Evolutionary conservation across 2,329 filamentous ascomycete species (phyloP).

Genomic region (Venturia effusa): DNA sequence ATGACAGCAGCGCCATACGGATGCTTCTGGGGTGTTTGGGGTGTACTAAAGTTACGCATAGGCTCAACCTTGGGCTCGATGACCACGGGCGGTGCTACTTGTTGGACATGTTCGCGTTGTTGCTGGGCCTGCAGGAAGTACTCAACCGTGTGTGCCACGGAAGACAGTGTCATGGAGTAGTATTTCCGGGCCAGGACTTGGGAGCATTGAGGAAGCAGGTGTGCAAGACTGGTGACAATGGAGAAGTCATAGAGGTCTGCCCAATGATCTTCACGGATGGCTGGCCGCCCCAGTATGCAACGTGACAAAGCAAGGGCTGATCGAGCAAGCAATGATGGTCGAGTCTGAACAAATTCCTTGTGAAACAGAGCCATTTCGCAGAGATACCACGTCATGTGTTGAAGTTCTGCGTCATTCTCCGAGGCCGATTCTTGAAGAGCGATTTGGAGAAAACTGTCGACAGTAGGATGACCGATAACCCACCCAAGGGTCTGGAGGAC

Average conservation of each 20-base stretch:
- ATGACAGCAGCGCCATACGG: slow-evolving; percentile 51
- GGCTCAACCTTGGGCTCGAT: slow-evolving; percentile 34
- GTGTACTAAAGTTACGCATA: slow-evolving; percentile 39
- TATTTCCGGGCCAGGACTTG: slow-evolving; percentile 60
- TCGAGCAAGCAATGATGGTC: slow-evolving; percentile 81
- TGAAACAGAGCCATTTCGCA: slow-evolving; percentile 93
- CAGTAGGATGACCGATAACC: slow-evolving; percentile 90
- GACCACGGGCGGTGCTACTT: slow-evolving; percentile 34
- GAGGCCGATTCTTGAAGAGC: slow-evolving; percentile 65
- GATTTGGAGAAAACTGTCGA: slow-evolving; percentile 85
- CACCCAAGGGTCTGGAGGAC: slow-evolving; percentile 95
- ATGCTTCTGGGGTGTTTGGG: slow-evolving; percentile 70
- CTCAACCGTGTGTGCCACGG: slow-evolving; percentile 53
- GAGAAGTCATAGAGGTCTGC: slow-evolving; percentile 58
- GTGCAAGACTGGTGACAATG: slow-evolving; percentile 53
- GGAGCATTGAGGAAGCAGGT: slow-evolving; percentile 56
- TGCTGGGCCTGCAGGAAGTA: slow-evolving; percentile 46
- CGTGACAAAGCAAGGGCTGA: slow-evolving; percentile 77
- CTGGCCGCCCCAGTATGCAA: slow-evolving; percentile 72
- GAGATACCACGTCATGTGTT: slow-evolving; percentile 84
- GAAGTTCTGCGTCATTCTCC: slow-evolving; percentile 68
- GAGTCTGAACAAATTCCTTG: slow-evolving; percentile 89
- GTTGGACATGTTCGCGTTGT: slow-evolving; percentile 42
- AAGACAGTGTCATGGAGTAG: slow-evolving; percentile 52
- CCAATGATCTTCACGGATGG: slow-evolving; percentile 68